Percentiles rank a stretch among this genome's conserved stretches.
phyloP scores from a whole-genome alignment of 306 rosid genomes.

The Fragaria nilgerrensis region DNA sequence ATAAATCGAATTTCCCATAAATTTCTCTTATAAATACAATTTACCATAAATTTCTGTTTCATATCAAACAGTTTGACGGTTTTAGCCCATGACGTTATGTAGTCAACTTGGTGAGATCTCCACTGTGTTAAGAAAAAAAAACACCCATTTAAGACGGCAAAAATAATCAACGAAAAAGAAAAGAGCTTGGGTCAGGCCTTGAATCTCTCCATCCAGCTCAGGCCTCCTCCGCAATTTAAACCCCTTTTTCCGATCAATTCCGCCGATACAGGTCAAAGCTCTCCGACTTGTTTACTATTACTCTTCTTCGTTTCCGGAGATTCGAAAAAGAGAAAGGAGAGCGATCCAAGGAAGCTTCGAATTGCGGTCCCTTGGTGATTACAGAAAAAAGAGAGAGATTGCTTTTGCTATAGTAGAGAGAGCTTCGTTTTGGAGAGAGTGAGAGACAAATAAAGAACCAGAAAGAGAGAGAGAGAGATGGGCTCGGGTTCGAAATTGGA shows the following conservation, averaged over 20 bases:
- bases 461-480: slow-evolving; percentile 16
- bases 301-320: slow-evolving; percentile 31
- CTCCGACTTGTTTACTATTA: slow-evolving; percentile 6
- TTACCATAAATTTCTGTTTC: too few species aligned
- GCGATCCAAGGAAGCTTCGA: slow-evolving; percentile 60
- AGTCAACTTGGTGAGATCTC: too few species aligned
- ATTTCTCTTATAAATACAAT: too few species aligned
- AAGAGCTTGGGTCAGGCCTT: not conserved
- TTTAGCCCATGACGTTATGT: not conserved
- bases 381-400: slow-evolving; percentile 7
- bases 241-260: not conserved
- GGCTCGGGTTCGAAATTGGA: slow-evolving; percentile 73
- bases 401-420: slow-evolving; percentile 3
- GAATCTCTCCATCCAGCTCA: not conserved
- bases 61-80: not conserved
- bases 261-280: not conserved
- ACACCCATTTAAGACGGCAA: not conserved
- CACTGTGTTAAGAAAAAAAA: too few species aligned
- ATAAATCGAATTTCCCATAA: too few species aligned
- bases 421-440: not conserved
- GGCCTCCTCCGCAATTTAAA: not conserved
- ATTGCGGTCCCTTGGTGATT: slow-evolving; percentile 28
- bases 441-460: not conserved
- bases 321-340: not conserved
- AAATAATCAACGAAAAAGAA: not conserved